A percentile compares a stretch with the other conserved stretches of the same genome.
These are phyloP conservation scores for Tuber indicum DNA, from an alignment of 495 filamentous ascomycete species.

Conservation along the genomic window DNA sequence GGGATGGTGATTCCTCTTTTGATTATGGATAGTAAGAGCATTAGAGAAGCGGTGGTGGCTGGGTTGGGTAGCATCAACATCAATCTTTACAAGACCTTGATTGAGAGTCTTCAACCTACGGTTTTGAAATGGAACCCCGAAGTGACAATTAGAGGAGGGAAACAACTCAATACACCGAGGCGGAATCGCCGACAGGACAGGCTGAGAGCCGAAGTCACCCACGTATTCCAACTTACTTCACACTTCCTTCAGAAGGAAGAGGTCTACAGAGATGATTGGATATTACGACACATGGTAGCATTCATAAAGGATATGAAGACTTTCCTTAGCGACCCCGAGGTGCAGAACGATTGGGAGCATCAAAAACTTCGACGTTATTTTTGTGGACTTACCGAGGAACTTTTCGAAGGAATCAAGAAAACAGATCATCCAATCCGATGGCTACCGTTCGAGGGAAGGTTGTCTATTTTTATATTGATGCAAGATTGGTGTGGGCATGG, in stretches of 20 bases:
- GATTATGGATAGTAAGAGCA: slow-evolving; percentile 62
- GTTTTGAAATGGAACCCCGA: slow-evolving; percentile 48
- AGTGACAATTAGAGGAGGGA: slow-evolving; percentile 44
- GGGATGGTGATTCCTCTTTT: slow-evolving; percentile 83
- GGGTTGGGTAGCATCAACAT: slow-evolving; percentile 92
- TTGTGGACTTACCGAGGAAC: slow-evolving; percentile 84
- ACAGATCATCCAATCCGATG: slow-evolving; percentile 78
- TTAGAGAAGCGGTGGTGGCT: slow-evolving; percentile 83
- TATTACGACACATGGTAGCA: slow-evolving; percentile 76
- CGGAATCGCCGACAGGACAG: slow-evolving; percentile 74
- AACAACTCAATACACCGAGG: slow-evolving; percentile 67
- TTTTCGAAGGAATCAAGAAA: slow-evolving; percentile 80
- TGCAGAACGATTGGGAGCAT: slow-evolving; percentile 95
- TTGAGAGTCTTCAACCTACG: slow-evolving; percentile 81
- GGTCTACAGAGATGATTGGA: slow-evolving; percentile 84
- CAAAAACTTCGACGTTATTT: slow-evolving; percentile 87
- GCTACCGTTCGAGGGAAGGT: slow-evolving; percentile 92
- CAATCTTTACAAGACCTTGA: slow-evolving; percentile 85
- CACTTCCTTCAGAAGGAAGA: slow-evolving; percentile 75
- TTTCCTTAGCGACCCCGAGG: slow-evolving; percentile 85
- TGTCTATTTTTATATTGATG: slow-evolving; percentile 92
- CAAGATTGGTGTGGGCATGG: slow-evolving; percentile 99
- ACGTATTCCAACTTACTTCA: slow-evolving; percentile 90
- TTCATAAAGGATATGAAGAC: slow-evolving; percentile 90
- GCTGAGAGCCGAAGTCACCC: slow-evolving; percentile 85